These are phyloP conservation scores for Sclerospora graminicola DNA, from an alignment of 352 stramenopile species.

Conservation along the genomic window DNA sequence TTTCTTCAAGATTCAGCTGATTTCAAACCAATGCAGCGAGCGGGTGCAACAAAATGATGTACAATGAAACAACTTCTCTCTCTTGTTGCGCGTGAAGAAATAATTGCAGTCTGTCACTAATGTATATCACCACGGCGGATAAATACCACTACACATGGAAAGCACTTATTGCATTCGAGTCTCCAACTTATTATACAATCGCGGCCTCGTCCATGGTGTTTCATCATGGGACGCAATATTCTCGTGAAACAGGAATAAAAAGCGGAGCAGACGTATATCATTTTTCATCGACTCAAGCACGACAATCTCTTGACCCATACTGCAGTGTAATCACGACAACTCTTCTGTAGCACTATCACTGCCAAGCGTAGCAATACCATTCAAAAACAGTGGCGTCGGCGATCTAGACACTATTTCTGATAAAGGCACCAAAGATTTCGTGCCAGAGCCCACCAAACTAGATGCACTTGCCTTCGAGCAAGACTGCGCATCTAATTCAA, in stretches of 20 bases:
- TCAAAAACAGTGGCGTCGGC: conserved; percentile 11
- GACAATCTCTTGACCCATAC: conserved; percentile 1
- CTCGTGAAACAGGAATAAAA: conserved; percentile 41
- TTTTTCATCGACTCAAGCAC: no score
- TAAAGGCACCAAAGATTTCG: conserved; percentile 8
- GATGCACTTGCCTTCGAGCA: no score
- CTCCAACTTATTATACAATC: no score
- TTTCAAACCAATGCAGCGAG: conserved; percentile 74
- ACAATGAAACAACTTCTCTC: conserved; percentile 63
- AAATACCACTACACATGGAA: no score
- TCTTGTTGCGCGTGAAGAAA: conserved; percentile 65
- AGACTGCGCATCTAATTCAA: conserved; percentile 36
- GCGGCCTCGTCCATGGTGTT: conserved; percentile 53
- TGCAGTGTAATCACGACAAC: conserved; percentile 12
- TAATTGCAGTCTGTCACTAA: conserved; percentile 73
- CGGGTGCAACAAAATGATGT: conserved; percentile 74
- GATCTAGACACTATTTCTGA: conserved; percentile 4
- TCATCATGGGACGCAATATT: conserved; percentile 18
- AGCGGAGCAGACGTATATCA: no score
- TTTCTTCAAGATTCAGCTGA: no score
- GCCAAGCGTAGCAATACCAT: conserved; percentile 15
- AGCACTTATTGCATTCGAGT: no score
- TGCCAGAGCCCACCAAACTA: background rate
- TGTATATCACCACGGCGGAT: conserved; percentile 62
- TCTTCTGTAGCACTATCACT: no score